A percentile compares a stretch with the other conserved stretches of the same genome.
These are phyloP conservation scores for Parmelia sp. DNA, from an alignment of 495 filamentous ascomycete species.

Conservation along the genomic window DNA sequence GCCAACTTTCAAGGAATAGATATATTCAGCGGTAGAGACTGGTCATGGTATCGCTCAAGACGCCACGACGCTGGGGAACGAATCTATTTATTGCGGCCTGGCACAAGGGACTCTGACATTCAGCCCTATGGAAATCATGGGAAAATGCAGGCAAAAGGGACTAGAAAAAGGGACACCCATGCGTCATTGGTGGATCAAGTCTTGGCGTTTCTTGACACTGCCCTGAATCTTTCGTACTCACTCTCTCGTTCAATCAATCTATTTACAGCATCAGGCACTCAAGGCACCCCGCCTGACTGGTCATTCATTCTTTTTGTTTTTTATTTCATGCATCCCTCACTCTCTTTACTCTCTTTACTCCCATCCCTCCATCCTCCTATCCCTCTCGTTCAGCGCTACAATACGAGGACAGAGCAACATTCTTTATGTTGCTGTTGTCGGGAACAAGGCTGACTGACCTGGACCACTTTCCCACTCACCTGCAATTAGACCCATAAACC, in stretches of 20 bases:
- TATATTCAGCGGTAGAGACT: too few relatives aligned
- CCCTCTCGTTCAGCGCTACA: conserved; percentile 5
- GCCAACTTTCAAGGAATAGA: too few relatives aligned
- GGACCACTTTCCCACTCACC: not conserved
- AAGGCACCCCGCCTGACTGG: not conserved
- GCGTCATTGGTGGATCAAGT: not conserved
- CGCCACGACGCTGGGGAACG: too few relatives aligned
- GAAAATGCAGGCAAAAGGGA: not conserved
- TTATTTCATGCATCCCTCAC: not conserved
- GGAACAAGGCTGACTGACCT: not conserved
- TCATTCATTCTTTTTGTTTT: not conserved
- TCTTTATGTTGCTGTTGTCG: conserved; percentile 1
- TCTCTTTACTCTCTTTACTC: conserved; percentile 2
- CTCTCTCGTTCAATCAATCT: not conserved
- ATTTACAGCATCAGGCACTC: conserved; percentile 12
- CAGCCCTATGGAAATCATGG: not conserved
- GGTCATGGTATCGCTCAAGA: too few relatives aligned
- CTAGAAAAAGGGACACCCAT: too few relatives aligned
- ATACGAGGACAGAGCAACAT: too few relatives aligned
- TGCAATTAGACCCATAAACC: not conserved
- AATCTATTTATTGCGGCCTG: too few relatives aligned
- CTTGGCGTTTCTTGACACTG: conserved; percentile 13
- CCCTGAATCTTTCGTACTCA: not conserved
- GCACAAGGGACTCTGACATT: not conserved
- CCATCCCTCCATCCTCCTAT: too few relatives aligned